Evolutionary conservation across 768 basidiomycete genomes (phyloP), one percentile per base, ranked within the genome.

Genomic region (Boletus rubescentipes): DNA sequence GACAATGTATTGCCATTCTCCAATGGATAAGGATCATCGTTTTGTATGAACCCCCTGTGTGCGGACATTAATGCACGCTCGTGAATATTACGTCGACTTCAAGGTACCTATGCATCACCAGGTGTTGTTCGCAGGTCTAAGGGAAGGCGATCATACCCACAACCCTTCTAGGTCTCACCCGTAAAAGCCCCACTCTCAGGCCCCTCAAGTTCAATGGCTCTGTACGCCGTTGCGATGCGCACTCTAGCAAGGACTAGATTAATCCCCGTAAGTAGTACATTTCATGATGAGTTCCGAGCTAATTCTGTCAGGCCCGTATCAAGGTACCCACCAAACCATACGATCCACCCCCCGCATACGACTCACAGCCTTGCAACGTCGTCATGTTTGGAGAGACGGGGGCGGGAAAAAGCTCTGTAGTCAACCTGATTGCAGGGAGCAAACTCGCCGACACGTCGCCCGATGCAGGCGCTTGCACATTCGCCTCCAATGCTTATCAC

Each of bases 391-490:
- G 68, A 21, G 67, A 67, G 46, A 58, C 67, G 10, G 67, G 67
- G 15, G 36, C 45, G 8, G 71, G 72, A 2, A 78, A 78, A 53
- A 78, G 77, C 52, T 74, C 73, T 2, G 62, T 77, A 30, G 60
- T 77, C 57, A 78, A 77, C 59, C 59, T 78, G 67, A 60, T 78
- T 23, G 62, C 62, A n/a, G 67, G 66, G 10, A 5, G 21, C 0
- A 41, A 65, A 2, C 35, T 59, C 1, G 75, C 75, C 11, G 5
- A 45, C 4, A 66, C 67, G n/a, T 75, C 72, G 2, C 65, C 65
- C 26, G 56, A 65, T 10, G 68, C 71, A 9, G 46, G 50, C 0
- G 73, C 74, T 8, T 74, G 70, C 58, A 78, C 77, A 0, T 70
- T 76, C 35, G 6, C 58, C 14, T 65, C 55, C 46, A 52, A 45